Percentiles rank a stretch among this genome's conserved stretches.
Evolutionary conservation across 2,329 filamentous ascomycete genomes (phyloP).

Genomic region (Dactylellina drechsleri): DNA sequence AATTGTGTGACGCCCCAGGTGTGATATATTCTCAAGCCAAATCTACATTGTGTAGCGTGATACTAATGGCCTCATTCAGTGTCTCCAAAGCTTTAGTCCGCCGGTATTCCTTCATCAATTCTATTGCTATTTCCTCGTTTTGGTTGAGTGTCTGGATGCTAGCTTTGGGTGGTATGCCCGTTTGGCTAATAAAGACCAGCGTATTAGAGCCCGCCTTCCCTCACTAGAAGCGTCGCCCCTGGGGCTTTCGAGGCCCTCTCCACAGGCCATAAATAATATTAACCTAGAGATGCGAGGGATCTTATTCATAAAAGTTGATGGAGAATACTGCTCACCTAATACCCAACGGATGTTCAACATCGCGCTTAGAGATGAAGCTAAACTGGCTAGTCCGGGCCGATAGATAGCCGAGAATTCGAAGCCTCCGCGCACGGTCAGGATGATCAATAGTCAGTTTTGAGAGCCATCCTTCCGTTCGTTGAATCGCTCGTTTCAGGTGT

Average conservation of each 20-base stretch:
- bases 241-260: too few relatives aligned
- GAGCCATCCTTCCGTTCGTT: slow-evolving; percentile 15
- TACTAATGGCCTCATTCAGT: slow-evolving; percentile 13
- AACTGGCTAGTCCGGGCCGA: slow-evolving; percentile 10
- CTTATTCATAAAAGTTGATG: too few relatives aligned
- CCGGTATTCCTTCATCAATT: slow-evolving; percentile 6
- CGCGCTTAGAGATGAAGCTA: slow-evolving; percentile 11
- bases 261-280: too few relatives aligned
- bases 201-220: not conserved
- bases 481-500: slow-evolving; percentile 19
- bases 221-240: too few relatives aligned
- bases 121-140: too few relatives aligned
- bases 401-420: slow-evolving; percentile 20
- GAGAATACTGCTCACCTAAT: too few relatives aligned
- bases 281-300: too few relatives aligned
- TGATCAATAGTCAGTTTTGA: not conserved
- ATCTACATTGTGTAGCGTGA: slow-evolving; percentile 18
- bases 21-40: too few relatives aligned
- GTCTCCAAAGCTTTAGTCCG: slow-evolving; percentile 3
- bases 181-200: not conserved
- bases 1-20: too few relatives aligned
- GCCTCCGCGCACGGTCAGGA: slow-evolving; percentile 18
- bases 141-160: too few relatives aligned
- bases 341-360: too few relatives aligned
- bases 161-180: too few relatives aligned